Conservation (phyloP, 192 early-diverging fungal genomes). For the Coemansia sp. region DNA sequence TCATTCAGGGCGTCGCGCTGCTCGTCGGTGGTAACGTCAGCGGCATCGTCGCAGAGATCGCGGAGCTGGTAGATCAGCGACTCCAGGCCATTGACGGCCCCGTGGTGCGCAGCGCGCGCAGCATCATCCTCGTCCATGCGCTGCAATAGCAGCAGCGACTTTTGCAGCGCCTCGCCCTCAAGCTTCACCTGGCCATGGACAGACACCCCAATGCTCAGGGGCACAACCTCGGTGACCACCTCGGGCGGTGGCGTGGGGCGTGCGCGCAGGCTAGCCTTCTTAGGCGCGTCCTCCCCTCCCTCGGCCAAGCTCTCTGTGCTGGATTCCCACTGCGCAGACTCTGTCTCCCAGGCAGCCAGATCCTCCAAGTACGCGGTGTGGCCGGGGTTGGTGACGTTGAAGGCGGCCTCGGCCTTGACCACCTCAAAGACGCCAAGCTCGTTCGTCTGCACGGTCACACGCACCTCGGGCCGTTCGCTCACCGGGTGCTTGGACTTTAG, state of each 20-base stretch:
- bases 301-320: conserved; percentile 51
- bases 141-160: conserved; percentile 57
- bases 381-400: conserved; percentile 55
- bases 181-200: conserved; percentile 62
- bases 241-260: conserved; percentile 30
- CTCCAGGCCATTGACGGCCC: conserved; percentile 88
- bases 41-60: conserved; percentile 77
- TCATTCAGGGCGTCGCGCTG: conserved; percentile 69
- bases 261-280: conserved; percentile 39
- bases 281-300: conserved; percentile 42
- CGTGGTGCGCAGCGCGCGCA: conserved; percentile 71
- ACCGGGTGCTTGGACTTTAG: conserved; percentile 59
- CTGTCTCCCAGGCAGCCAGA: conserved; percentile 44
- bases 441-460: conserved; percentile 77
- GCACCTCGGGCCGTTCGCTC: conserved; percentile 77
- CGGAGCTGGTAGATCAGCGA: conserved; percentile 86
- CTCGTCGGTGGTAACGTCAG: conserved; percentile 58
- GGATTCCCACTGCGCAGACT: conserved; percentile 41
- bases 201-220: conserved; percentile 61
- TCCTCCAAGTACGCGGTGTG: conserved; percentile 29
- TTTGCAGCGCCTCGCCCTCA: conserved; percentile 36
- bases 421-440: conserved; percentile 73
- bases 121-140: conserved; percentile 77
- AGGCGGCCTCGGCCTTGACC: conserved; percentile 62
- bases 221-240: conserved; percentile 48